Conservation (phyloP, 2,329 filamentous ascomycete species). For the Paramyrothecium roridum region DNA sequence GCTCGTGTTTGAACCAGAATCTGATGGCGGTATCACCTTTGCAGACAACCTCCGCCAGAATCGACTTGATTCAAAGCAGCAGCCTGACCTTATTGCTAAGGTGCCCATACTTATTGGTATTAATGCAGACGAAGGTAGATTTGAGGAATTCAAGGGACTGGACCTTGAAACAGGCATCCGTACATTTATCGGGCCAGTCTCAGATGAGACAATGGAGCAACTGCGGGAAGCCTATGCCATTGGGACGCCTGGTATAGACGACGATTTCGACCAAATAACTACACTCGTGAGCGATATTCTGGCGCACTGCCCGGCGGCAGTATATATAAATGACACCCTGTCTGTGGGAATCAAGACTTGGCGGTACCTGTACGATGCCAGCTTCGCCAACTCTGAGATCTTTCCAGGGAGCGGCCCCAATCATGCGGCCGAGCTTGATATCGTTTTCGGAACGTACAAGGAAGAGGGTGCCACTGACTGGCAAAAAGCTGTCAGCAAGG, state of each 20-base stretch:
- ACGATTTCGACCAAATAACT: not conserved
- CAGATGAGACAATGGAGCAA: not conserved
- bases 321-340: constrained; percentile 23
- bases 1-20: constrained; percentile 15
- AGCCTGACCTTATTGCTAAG: constrained; percentile 9
- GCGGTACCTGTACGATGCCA: constrained; percentile 43
- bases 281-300: not conserved
- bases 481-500: constrained; percentile 11
- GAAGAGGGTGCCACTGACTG: constrained; percentile 12
- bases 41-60: constrained; percentile 8
- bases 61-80: constrained; percentile 7
- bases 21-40: constrained; percentile 18
- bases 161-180: constrained; percentile 1
- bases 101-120: constrained; percentile 18
- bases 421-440: constrained; percentile 41
- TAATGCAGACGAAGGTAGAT: constrained; percentile 17
- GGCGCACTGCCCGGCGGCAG: not conserved
- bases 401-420: constrained; percentile 36
- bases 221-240: constrained; percentile 12
- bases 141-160: constrained; percentile 5
- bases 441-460: constrained; percentile 36
- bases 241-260: constrained; percentile 4
- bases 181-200: not conserved
- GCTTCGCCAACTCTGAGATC: constrained; percentile 43
- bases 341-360: constrained; percentile 33